Base-by-base conservation (phyloP, 106 monocot genomes). In the Apostasia ramifera region DNA sequence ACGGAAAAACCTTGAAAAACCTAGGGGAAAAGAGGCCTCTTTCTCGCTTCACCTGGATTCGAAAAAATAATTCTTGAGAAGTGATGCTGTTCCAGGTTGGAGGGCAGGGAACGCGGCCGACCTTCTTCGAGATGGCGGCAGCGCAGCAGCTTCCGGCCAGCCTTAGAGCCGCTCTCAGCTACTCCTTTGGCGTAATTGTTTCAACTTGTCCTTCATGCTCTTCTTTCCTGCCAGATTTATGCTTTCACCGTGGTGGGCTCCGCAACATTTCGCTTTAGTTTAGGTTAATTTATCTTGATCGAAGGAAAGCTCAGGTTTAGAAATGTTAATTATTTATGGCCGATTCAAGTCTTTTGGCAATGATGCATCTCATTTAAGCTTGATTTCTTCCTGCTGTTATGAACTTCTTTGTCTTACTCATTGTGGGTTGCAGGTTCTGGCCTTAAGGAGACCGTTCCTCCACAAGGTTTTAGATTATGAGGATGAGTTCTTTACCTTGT, bases 41-140 rank as follows among this genome's bases (percentile, higher is more conserved):
- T 26, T 26, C 0, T 26, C 26, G 26, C 26, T 26, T 26, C 26
- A 26, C 26, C 26, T 26, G 26, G 26, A 26, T 26, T 26, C 26
- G 26, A 26, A 26, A 26, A 26, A 26, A 26, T 26, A 26, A 26
- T 26, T 26, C 26, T 26, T 26, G 10, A n/a, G 59, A 60, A 15
- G 53, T 43, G 73, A 89, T 89, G 89, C 11, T 89, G 80, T 89
- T 89, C 74, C 97, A 92, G 77, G 97, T 97, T 59, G 97, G 92
- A 57, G 97, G 97, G 9, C 89, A 97, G 73, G 97, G 97, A 44
- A 76, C 89, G 53, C 82, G 89, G 75, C 97, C 97, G 46, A 97
- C 97, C 65, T 97, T 97, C 97, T 92, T 97, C 89, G 97, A 97
- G 92, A 97, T 97, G 97, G 89, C 92, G 26, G 97, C 97, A 2